Evolutionary conservation across 1,139 yeast genomes (phyloP), one percentile per base, ranked within the genome.

Genomic region (Pichia sp.): DNA sequence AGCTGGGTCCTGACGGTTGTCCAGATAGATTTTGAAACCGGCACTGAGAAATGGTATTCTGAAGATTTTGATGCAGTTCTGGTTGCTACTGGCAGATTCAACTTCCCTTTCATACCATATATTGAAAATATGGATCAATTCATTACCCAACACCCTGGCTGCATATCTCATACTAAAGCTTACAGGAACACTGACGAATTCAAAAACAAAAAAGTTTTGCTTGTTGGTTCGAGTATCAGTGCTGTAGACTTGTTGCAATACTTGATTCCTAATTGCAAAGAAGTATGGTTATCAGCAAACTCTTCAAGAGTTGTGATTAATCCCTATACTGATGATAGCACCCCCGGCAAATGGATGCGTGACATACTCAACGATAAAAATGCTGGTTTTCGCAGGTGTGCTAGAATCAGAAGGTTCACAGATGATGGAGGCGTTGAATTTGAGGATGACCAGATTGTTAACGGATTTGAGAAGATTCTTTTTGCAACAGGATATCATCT

Each of bases 161-260:
- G 73, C 25, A 68, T 76, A 46, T 62, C 71, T 2, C 66, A 76
- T 37, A 74, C 80, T 9, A 72, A 69, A 78, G 16, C 75, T 70
- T 56, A 67, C 68, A 79, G 82, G 4, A 70, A 68, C 12, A 58
- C 66, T 5, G 34, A 49, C 1, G 63, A 62, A 1, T 63, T 74
- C 3, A 63, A 62, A 26, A 71, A 68, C 52, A 70, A 77, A 59
- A 73, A 72, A 31, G 78, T 78, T 1, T 63, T 80, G 47, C 66
- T 79, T 28, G 72, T 80, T 40, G 85, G 84, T 4, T 76, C 79
- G 1, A 72, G 79, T 48, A 67, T 79, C 41, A 73, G 79, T 61
- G 76, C 83, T 2, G 68, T 76, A 31, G 82, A 80, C 60, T 61
- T 79, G 10, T 63, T 78, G 16, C 83, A 80, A 58, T 78, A 80